These are phyloP conservation scores for Colletotrichum lentis DNA, from an alignment of 2,329 filamentous ascomycete species.

Conservation along the genomic window DNA sequence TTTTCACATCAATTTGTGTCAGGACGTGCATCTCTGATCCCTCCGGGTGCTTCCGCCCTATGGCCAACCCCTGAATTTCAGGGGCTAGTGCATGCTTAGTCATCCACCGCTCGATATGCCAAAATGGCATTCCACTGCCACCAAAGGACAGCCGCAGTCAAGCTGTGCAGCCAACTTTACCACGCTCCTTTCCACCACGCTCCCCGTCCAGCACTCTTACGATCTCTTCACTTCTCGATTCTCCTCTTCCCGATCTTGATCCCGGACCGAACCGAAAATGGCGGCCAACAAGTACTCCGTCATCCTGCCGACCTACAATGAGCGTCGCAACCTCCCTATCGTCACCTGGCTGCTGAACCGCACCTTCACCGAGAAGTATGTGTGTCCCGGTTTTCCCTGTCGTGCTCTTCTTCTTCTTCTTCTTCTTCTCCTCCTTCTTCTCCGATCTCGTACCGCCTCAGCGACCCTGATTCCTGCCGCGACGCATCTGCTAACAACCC, in stretches of 20 bases:
- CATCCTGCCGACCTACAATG: slow-evolving; percentile 98
- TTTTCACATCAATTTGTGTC: no score
- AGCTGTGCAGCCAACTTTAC: slow-evolving; percentile 37
- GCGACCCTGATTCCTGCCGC: no score
- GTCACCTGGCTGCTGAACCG: slow-evolving; percentile 92
- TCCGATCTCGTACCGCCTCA: no score
- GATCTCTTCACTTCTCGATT: background rate
- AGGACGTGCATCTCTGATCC: background rate
- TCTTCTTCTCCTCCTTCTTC: no score
- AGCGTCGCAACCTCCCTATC: slow-evolving; percentile 95
- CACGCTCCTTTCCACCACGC: slow-evolving; percentile 43
- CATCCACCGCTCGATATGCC: slow-evolving; percentile 25
- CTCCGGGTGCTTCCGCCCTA: slow-evolving; percentile 8
- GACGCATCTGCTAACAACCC: slow-evolving; percentile 9
- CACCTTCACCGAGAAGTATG: slow-evolving; percentile 88
- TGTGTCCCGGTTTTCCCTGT: slow-evolving; percentile 15
- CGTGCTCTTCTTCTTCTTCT: background rate
- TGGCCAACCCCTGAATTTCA: slow-evolving; percentile 29
- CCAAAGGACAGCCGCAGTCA: slow-evolving; percentile 33
- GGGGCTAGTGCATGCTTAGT: slow-evolving; percentile 32
- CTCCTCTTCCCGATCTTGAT: background rate
- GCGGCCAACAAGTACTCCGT: slow-evolving; percentile 86
- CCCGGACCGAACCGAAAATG: slow-evolving; percentile 43
- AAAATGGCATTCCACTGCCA: slow-evolving; percentile 25
- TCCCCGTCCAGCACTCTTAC: background rate